phyloP scores from a whole-genome alignment of 306 rosid species.

The Prunus kanzakura region DNA sequence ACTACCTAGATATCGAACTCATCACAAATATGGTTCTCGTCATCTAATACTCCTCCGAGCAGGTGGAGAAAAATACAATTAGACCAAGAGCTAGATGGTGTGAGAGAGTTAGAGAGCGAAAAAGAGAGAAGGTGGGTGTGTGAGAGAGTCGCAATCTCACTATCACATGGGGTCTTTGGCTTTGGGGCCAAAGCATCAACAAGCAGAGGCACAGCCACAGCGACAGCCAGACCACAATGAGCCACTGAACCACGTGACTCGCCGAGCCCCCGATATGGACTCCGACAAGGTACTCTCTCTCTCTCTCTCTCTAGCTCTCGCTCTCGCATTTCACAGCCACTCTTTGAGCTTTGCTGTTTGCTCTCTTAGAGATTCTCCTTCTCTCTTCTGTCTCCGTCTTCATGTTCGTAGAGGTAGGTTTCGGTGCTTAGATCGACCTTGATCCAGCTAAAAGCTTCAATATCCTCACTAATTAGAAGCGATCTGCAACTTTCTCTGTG shows the following conservation, averaged over 20 bases:
- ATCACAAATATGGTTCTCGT: no score
- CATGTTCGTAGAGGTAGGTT: neutral
- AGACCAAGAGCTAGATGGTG: no score
- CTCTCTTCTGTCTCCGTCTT: neutral
- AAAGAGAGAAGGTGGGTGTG: conserved; percentile 4
- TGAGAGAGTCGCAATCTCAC: conserved; percentile 3
- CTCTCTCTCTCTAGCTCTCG: neutral
- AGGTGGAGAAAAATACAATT: no score
- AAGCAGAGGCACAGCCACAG: conserved; percentile 43
- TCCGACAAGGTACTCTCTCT: conserved; percentile 58
- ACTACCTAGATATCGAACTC: no score
- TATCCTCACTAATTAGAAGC: conserved; percentile 26
- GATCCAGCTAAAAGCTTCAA: conserved; percentile 41
- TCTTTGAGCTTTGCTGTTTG: neutral
- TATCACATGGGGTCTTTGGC: conserved; percentile 68
- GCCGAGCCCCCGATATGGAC: conserved; percentile 53
- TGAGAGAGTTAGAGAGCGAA: neutral
- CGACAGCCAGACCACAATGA: conserved; percentile 38
- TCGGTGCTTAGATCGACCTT: conserved; percentile 43
- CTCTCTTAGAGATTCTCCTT: neutral
- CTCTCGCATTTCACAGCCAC: neutral
- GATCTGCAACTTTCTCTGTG: conserved; percentile 45
- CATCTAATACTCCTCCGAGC: fast-evolving
- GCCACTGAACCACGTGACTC: conserved; percentile 34
- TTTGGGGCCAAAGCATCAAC: conserved; percentile 63